Evolutionary conservation across 257 asterid genomes (phyloP), one percentile per base, ranked within the genome.

Genomic region (Cinchona pubescens): DNA sequence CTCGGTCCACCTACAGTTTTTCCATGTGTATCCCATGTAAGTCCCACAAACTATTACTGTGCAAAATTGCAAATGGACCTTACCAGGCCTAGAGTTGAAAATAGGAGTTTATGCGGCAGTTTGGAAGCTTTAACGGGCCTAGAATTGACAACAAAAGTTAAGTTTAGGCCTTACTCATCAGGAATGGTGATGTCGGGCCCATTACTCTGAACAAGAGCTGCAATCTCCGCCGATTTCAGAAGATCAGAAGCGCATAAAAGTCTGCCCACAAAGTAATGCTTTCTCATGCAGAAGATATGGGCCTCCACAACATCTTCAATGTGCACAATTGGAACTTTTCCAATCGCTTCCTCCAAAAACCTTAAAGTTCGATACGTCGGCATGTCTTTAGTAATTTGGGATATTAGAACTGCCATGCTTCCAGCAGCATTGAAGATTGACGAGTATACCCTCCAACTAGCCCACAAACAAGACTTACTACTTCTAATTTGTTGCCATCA

Each of bases 391-490:
- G 75, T 38, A 10, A 74, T 71, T 27, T 80, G 87, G 7, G 91
- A 69, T 25, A 88, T 18, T 1, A 86, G 19, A 5, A 7, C 11
- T 0, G 2, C 69, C 79, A 65, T 49, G 85, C 87, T 88, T 16
- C 1, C 77, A 0, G 90, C 16, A n/a, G n/a, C n/a, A 79, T 12
- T 30, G 45, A 60, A 3, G 88, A 74, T 25, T 80, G 86, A 58
- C 79, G 16, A 14, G 88, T 82, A 4, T 77, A 88, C 45, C 93
- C 96, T 2, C 98, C 96, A 19, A 89, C 93, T 38, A 89, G 83
- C 62, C 90, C 95, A 64, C 85, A 81, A 3, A 38, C 87, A 5
- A 93, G 84, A 76, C 88, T 85, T 51, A 86, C 91, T 45, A 86
- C 95, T 49, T 83, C 76, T 27, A 90, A 30, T 11, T 85, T 89